These are phyloP conservation scores for Lepidium aucheri DNA, from an alignment of 345 rosid genomes.

Conservation along the genomic window DNA sequence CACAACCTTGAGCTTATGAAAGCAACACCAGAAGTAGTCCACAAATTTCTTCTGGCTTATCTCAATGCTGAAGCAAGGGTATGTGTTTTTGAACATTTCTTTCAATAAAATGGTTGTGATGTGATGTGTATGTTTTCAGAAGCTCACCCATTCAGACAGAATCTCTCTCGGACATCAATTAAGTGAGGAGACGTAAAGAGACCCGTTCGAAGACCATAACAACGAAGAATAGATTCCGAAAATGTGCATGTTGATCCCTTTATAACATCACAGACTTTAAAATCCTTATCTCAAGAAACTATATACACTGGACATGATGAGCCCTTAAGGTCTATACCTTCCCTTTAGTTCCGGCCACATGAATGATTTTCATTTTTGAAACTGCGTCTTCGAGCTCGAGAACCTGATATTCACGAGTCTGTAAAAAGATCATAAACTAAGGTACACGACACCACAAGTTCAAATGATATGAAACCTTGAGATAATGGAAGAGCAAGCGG, in stretches of 20 bases:
- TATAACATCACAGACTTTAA: neutral
- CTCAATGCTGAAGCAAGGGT: conserved; percentile 48
- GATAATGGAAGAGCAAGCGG: conserved; percentile 63
- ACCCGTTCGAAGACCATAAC: conserved; percentile 81
- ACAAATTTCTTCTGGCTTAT: conserved; percentile 79
- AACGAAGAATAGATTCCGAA: conserved; percentile 71
- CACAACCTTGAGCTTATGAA: conserved; percentile 70
- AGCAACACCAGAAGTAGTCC: conserved; percentile 97
- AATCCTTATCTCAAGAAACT: neutral
- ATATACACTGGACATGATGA: neutral
- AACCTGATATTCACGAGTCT: conserved; percentile 33
- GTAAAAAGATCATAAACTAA: neutral
- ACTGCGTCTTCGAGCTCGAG: conserved; percentile 74
- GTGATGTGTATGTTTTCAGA: conserved; percentile 4
- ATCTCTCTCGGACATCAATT: conserved; percentile 85
- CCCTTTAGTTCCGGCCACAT: conserved; percentile 97
- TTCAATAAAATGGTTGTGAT: neutral
- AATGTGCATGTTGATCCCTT: conserved; percentile 96
- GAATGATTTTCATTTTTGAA: conserved; percentile 69
- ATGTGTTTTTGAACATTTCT: neutral
- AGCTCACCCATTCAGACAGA: conserved; percentile 77
- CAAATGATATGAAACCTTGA: conserved; percentile 37
- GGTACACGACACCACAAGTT: neutral
- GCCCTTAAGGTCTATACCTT: conserved; percentile 40
- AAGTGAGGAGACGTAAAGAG: conserved; percentile 96